Conservation (phyloP, 257 asterid species). For the Mitragyna speciosa region DNA sequence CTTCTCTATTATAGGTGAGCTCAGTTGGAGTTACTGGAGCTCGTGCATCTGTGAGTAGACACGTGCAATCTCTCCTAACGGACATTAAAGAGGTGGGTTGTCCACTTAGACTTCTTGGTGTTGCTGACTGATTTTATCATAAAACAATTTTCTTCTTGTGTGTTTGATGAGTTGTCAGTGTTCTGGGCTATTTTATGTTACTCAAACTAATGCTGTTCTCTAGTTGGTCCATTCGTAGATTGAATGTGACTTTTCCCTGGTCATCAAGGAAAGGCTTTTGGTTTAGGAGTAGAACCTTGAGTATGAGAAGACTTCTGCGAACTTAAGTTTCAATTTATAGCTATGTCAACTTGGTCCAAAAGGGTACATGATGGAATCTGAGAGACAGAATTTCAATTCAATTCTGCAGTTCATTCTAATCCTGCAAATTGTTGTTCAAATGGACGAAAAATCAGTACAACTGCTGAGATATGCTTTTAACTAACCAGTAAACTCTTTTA, state of each 20-base stretch:
- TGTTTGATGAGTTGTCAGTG: too few species aligned
- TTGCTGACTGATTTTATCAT: background rate
- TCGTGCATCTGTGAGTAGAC: conserved; percentile 61
- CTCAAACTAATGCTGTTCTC: background rate
- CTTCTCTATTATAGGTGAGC: conserved; percentile 56
- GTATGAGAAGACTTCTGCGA: background rate
- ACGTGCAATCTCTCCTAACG: conserved; percentile 64
- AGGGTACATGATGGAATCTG: background rate
- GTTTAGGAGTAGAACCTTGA: background rate
- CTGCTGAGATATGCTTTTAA: background rate
- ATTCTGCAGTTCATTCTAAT: background rate
- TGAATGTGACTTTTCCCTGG: background rate
- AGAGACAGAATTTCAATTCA: background rate
- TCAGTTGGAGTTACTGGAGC: conserved; percentile 91
- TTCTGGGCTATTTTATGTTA: background rate
- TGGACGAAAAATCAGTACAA: background rate
- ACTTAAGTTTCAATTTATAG: background rate
- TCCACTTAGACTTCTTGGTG: background rate
- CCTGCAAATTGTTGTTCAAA: background rate
- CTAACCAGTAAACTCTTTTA: conserved; percentile 7
- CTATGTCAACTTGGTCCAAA: conserved; percentile 2
- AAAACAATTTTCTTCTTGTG: background rate
- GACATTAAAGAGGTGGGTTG: conserved; percentile 75
- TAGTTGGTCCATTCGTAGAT: background rate
- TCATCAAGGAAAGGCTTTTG: background rate